Base-by-base conservation (phyloP, 306 rosid species). In the Glycine soja region DNA sequence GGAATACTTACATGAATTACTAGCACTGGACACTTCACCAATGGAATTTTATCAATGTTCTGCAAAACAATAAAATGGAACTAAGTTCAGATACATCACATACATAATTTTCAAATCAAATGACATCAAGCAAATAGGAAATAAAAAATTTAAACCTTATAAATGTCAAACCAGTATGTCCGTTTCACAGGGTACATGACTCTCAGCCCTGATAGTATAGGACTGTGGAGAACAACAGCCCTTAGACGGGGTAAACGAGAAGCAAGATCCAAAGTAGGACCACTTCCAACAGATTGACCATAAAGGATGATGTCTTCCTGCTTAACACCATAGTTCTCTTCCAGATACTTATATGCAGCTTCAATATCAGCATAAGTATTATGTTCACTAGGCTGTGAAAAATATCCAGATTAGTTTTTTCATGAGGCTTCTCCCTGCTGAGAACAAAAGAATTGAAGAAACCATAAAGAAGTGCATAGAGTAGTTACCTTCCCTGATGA, bases 181-280 rank as follows among this genome's bases (percentile, higher is more conserved):
- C 89, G 91, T 75, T 94, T 94, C 85, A 94, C 98, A 6, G 98
- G 95, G 82, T 94, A 94, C 98, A 94, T 94, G 86, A 94, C 98
- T 86, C 97, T 84, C 83, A 94, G 80, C 36, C 98, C 98, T 5
- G 98, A 94, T 56, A 94, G 78, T 80, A 94, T 94, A 32, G 98
- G 97, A 80, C 98, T 94, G 75, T 94, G 98, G 75, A 94, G 92
- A 85, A 94, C 93, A 69, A 90, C 89, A 16, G 98, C 98, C 70
- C 94, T 89, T 66, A 92, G 84, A 63, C 83, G 91, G 72, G 98
- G 92, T 87, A 92, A 86, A 65, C 90, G 93, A 46, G 86, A 57
- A 68, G 98, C 93, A 75, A 94, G 90, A 80, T 94, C 95, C 70
- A 90, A 80, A 15, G 98, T 94, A 24, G 98, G 98, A 51, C 98